These are phyloP conservation scores for Detonula confervacea DNA, from an alignment of 352 stramenopile species.

Conservation along the genomic window DNA sequence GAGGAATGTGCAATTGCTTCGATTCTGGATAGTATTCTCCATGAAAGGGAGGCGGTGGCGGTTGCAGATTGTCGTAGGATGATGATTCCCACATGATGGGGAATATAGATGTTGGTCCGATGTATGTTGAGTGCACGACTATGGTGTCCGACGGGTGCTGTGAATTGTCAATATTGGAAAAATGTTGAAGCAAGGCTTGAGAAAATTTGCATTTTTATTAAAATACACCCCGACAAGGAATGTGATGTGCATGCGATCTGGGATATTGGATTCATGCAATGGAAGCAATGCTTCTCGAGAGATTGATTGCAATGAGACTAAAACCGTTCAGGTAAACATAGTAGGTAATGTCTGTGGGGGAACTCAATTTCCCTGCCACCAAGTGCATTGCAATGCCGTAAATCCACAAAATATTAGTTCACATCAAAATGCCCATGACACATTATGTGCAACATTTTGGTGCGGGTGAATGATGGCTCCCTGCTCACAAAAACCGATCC, in stretches of 20 bases:
- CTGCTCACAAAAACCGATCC: no score
- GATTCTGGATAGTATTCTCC: constrained; percentile 25
- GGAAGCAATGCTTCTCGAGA: no score
- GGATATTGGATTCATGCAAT: no score
- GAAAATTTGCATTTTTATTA: background rate
- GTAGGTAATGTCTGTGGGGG: no score
- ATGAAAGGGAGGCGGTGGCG: constrained; percentile 31
- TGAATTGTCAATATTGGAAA: background rate
- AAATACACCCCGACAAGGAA: no score
- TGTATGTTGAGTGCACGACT: constrained; percentile 58
- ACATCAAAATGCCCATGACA: background rate
- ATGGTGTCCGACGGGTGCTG: constrained; percentile 53
- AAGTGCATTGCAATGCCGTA: no score
- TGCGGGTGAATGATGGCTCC: no score
- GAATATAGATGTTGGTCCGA: constrained; percentile 56
- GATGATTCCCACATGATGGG: constrained; percentile 14
- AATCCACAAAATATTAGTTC: background rate
- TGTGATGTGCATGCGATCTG: no score
- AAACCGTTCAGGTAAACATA: no score
- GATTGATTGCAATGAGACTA: no score
- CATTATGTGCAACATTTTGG: no score
- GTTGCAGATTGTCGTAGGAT: constrained; percentile 3
- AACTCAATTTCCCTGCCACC: no score
- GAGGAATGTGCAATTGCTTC: constrained; percentile 39
- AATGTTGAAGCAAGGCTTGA: constrained; percentile 5